Base-by-base conservation (phyloP, 768 basidiomycete genomes). In the Roridomyces roridus region DNA sequence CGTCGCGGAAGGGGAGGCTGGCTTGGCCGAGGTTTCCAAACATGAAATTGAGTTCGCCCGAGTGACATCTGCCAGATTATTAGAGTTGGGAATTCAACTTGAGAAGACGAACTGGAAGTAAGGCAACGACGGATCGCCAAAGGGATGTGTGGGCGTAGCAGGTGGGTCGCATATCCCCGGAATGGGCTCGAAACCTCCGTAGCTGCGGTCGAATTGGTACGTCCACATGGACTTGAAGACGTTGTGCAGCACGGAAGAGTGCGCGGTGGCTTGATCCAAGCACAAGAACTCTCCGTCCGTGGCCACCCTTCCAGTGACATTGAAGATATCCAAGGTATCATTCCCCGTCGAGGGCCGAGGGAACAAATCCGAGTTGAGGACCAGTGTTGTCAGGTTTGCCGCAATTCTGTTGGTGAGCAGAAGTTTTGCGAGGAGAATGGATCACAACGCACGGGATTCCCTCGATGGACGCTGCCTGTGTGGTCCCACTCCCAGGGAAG, bases 121-220 rank as follows among this genome's bases (percentile, higher is more conserved):
- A 20, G 80, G 80, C 18, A 76, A 62, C 18, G 68, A 74, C 4
- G 80, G 74, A 55, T 85, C 76, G 14, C 83, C 82, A 47, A 74
- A 63, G 0, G 80, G 82, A 62, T 77, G 77, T 5, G 65, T 72
- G 0, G 70, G 60, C 4, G 75, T 77, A 7, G 71, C 60, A 0
- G 81, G 77, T 0, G 82, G 78, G 14, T 77, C 70, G 60, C 83
- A 83, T 0, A 74, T 71, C 2, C 75, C 77, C 9, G 72, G 68
- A 41, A 79, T 76, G 2, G 80, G 80, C 55, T 76, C 73, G 53
- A 75, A 83, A 1, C 80, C 79, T 17, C 71, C 68, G 45, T 77
- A 80, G 52, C 74, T 77, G 29, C 79, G 65, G 55, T 83, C 79
- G 55, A 82, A 83, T 55, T 80, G 71, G 67, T 82, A 83, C 14